phyloP scores from a whole-genome alignment of 2,329 filamentous ascomycete genomes.

The Ophiosphaerella herpotricha region DNA sequence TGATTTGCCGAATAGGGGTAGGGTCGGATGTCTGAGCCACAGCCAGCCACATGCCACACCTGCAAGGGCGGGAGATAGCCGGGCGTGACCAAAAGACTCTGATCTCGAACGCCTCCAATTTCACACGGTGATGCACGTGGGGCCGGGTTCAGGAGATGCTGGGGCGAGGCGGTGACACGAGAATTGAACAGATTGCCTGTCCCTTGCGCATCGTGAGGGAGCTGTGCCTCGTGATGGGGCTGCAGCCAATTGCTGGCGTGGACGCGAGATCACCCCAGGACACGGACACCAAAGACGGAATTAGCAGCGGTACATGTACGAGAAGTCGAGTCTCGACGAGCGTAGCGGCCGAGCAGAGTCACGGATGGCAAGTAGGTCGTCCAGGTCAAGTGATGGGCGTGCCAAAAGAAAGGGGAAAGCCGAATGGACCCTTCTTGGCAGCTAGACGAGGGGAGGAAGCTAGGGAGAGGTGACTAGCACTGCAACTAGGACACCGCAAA shows the following conservation, averaged over 20 bases:
- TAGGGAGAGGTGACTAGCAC: slow-evolving; percentile 22
- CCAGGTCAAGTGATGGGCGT: slow-evolving; percentile 1
- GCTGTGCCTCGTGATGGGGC: slow-evolving; percentile 29
- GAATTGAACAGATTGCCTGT: slow-evolving; percentile 17
- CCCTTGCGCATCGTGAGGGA: slow-evolving; percentile 10
- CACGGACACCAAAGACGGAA: slow-evolving; percentile 18
- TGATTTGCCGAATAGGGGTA: too few species aligned
- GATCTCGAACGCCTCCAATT: slow-evolving; percentile 31
- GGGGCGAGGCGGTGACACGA: slow-evolving; percentile 27
- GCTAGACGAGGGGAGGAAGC: slow-evolving; percentile 13
- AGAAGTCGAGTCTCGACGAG: slow-evolving; percentile 5
- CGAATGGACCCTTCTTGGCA: slow-evolving; percentile 17
- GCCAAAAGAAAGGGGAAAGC: slow-evolving; percentile 1
- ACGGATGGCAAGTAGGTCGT: slow-evolving; percentile 1
- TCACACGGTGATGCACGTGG: slow-evolving; percentile 37
- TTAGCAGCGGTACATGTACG: slow-evolving; percentile 26
- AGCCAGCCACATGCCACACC: slow-evolving; percentile 19
- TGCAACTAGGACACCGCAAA: not conserved
- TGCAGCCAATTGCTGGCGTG: slow-evolving; percentile 19
- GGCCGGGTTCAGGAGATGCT: slow-evolving; percentile 6
- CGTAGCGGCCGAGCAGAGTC: slow-evolving; percentile 12
- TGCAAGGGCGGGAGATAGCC: slow-evolving; percentile 18
- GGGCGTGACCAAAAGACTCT: slow-evolving; percentile 31
- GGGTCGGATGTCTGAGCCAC: slow-evolving; percentile 17
- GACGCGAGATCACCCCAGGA: slow-evolving; percentile 28